A percentile compares a stretch with the other conserved stretches of the same genome.
Conservation (phyloP, 257 asterid genomes). For the Solanum habrochaites region DNA sequence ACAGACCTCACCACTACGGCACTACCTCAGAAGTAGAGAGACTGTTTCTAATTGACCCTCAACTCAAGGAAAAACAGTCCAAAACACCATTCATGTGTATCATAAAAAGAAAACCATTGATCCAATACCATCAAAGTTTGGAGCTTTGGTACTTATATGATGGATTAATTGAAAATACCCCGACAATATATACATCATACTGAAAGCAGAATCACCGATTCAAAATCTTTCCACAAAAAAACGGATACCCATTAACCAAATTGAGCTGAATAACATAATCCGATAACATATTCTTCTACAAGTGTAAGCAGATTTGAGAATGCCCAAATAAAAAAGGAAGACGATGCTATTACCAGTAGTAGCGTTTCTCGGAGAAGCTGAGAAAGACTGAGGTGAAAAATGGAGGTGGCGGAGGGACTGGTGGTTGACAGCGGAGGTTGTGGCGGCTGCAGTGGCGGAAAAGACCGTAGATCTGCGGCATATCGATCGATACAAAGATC, state of each 20-base stretch:
- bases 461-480: constrained; percentile 45
- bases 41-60: background rate
- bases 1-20: background rate
- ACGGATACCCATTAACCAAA: background rate
- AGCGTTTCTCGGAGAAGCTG: constrained; percentile 21
- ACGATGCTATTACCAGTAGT: constrained; percentile 12
- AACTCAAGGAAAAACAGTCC: background rate
- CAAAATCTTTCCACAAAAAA: background rate
- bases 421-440: constrained; percentile 38
- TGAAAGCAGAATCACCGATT: background rate
- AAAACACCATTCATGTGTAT: background rate
- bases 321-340: background rate
- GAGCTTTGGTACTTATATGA: background rate
- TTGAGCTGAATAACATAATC: background rate
- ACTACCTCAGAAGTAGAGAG: background rate
- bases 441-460: constrained; percentile 18
- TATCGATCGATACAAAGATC: constrained; percentile 66
- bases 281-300: no score
- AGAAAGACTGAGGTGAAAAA: constrained; percentile 29
- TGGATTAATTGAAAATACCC: background rate
- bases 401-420: constrained; percentile 53
- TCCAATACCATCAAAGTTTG: background rate
- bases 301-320: background rate
- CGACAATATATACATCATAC: background rate
- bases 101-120: background rate